Evolutionary conservation across 176 grass and related monocot species (phyloP).

Genomic region (Phoenix roebelenii): DNA sequence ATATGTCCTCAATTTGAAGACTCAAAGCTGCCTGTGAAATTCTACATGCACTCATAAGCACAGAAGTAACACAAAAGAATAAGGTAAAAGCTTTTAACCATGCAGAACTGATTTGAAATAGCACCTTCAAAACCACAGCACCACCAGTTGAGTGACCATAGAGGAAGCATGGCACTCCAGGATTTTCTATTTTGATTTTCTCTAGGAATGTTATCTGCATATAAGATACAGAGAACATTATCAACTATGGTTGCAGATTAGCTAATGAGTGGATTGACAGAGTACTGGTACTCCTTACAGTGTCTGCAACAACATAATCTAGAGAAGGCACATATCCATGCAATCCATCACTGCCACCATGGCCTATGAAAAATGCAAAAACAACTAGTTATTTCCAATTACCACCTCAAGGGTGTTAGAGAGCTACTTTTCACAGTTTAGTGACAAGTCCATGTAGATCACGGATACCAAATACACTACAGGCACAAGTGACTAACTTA

Average conservation of each 20-base stretch:
- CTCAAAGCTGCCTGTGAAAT: slow-evolving; percentile 67
- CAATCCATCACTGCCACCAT: slow-evolving; percentile 93
- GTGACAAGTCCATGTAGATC: no score
- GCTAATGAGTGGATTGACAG: no score
- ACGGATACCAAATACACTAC: no score
- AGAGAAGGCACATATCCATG: slow-evolving; percentile 97
- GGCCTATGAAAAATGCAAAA: slow-evolving; percentile 39
- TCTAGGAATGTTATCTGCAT: slow-evolving; percentile 58
- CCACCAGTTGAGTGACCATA: slow-evolving; percentile 93
- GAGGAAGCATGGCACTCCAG: slow-evolving; percentile 81
- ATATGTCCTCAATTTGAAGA: slow-evolving; percentile 47
- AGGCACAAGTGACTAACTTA: no score
- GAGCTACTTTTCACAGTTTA: no score
- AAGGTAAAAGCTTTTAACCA: no score
- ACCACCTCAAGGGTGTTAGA: background rate
- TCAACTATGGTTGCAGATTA: no score
- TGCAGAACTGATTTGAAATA: background rate
- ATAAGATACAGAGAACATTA: no score
- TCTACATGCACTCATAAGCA: slow-evolving; percentile 15
- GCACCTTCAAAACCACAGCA: slow-evolving; percentile 86
- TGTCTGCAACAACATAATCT: slow-evolving; percentile 84
- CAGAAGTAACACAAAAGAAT: background rate
- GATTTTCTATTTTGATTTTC: slow-evolving; percentile 63
- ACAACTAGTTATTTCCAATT: background rate
- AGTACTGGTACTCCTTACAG: slow-evolving; percentile 24